Conservation (phyloP, 331 rosid species). For the Spiraea crenata region DNA sequence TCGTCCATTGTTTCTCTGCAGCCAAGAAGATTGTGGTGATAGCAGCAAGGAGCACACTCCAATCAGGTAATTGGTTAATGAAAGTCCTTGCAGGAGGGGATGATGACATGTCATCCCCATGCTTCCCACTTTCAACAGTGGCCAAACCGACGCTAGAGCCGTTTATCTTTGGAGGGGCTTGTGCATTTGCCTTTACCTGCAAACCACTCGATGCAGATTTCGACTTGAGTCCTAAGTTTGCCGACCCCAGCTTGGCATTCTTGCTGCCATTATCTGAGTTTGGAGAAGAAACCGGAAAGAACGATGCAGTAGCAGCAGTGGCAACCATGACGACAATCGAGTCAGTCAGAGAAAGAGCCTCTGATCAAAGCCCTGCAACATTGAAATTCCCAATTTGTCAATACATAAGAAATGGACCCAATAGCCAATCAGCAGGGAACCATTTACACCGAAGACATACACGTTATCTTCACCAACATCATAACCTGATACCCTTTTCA, state of each 20-base stretch:
- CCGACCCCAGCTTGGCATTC: constrained; percentile 41
- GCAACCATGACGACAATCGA: constrained; percentile 73
- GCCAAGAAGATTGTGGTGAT: constrained; percentile 92
- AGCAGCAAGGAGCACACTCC: constrained; percentile 99
- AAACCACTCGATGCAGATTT: constrained; percentile 55
- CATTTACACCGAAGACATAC: constrained; percentile 3
- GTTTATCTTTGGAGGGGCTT: constrained; percentile 78
- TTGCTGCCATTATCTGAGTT: constrained; percentile 45
- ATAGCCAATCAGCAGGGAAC: neutral
- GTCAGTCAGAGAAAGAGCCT: constrained; percentile 16
- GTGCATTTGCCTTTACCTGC: constrained; percentile 85
- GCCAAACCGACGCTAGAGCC: constrained; percentile 58
- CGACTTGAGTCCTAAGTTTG: constrained; percentile 53
- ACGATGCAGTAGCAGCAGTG: constrained; percentile 66
- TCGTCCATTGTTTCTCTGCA: constrained; percentile 99
- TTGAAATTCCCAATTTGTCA: neutral
- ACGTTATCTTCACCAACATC: neutral
- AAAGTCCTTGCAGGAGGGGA: constrained; percentile 84
- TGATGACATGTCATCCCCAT: constrained; percentile 53
- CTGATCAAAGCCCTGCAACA: constrained; percentile 17
- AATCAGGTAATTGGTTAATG: constrained; percentile 92
- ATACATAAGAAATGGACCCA: neutral
- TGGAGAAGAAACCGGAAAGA: constrained; percentile 65
- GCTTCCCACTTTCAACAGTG: constrained; percentile 48
- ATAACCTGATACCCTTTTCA: neutral